Conservation (phyloP, 2,329 filamentous ascomycete genomes). For the Fusarium verrucosum region DNA sequence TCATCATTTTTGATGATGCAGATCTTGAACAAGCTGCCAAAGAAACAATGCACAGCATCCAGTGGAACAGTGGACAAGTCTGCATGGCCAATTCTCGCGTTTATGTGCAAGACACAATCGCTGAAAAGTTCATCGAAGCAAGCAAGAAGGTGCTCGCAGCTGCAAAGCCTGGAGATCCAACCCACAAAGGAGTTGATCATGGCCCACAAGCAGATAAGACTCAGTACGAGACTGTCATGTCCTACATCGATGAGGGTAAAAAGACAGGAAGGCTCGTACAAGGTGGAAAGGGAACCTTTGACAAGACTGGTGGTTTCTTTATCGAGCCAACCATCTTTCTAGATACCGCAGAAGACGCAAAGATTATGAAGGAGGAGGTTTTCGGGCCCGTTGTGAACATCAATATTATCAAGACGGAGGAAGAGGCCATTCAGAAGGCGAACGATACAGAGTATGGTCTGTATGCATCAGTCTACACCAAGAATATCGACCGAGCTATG, state of each 20-base stretch:
- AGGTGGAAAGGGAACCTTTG: conserved; percentile 18
- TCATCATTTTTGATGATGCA: conserved; percentile 69
- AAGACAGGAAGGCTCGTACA: conserved; percentile 4
- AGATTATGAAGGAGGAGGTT: conserved; percentile 68
- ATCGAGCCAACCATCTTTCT: conserved; percentile 35
- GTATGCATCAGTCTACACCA: conserved; percentile 65
- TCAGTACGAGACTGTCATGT: conserved; percentile 23
- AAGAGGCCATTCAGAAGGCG: conserved; percentile 46
- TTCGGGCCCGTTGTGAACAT: conserved; percentile 72
- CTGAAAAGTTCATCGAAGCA: conserved; percentile 35
- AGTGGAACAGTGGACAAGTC: conserved; percentile 65
- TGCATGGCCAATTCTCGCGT: conserved; percentile 68
- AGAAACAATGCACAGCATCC: conserved; percentile 55
- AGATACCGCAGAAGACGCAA: conserved; percentile 43
- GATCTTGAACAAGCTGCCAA: conserved; percentile 55
- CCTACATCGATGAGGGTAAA: conserved; percentile 31
- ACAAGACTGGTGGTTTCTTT: conserved; percentile 20
- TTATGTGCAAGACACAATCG: conserved; percentile 64
- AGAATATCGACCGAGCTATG: conserved; percentile 59
- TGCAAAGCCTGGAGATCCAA: conserved; percentile 12
- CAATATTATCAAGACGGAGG: conserved; percentile 52
- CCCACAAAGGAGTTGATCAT: conserved; percentile 1
- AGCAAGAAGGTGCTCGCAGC: conserved; percentile 13
- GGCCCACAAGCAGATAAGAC: conserved; percentile 29
- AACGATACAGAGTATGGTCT: conserved; percentile 64